Base-by-base conservation (phyloP, 2,329 filamentous ascomycete genomes). In the Leptodontidium sp. region DNA sequence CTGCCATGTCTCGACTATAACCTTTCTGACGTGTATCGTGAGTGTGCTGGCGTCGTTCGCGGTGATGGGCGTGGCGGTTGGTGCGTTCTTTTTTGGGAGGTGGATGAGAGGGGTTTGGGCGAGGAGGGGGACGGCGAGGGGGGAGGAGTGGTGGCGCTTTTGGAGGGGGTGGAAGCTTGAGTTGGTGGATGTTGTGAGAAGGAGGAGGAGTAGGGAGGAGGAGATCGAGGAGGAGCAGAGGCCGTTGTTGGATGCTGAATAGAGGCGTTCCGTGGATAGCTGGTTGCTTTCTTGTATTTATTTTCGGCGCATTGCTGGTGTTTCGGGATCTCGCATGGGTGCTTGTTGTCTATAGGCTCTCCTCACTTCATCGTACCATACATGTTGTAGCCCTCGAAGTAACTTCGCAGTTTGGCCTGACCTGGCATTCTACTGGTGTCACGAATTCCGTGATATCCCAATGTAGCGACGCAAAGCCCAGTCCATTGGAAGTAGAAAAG, bases 1-100 rank as follows among this genome's bases (percentile, higher is more conserved):
- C 26, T 82, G 81, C 64, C 78, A 81, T 68, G 80, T 83, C 29
- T 82, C 80, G 7, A 82, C 81, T 29, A 80, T 82, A 64, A 83
- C 81, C 1, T 76, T 77, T 26, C 70, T 83, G 38, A 80, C 79
- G 0, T 78, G 77, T 21, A 69, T 82, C 8, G 73, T 74, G n/a
- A 77, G 73, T 21, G 77, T 77, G 71, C 78, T 73, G 65, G 76
- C 65, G 17, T 81, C 80, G 9, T 65, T 76, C 21, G 12, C 71
- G 50, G 55, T 70, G n/a, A 62, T 77, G 35, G 72, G 69, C 1
- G 21, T 73, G 29, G 24, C 68, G 61, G 47, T 57, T 14, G 50
- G 40, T 3, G 38, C 65, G 0, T 57, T 32, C 9, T 40, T 72
- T 24, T 35, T 45, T 26, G 52, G 61, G 50, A 73, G 64, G 29